These are phyloP conservation scores for Alternaria ventricosa DNA, from an alignment of 2,329 filamentous ascomycete species.

Conservation along the genomic window DNA sequence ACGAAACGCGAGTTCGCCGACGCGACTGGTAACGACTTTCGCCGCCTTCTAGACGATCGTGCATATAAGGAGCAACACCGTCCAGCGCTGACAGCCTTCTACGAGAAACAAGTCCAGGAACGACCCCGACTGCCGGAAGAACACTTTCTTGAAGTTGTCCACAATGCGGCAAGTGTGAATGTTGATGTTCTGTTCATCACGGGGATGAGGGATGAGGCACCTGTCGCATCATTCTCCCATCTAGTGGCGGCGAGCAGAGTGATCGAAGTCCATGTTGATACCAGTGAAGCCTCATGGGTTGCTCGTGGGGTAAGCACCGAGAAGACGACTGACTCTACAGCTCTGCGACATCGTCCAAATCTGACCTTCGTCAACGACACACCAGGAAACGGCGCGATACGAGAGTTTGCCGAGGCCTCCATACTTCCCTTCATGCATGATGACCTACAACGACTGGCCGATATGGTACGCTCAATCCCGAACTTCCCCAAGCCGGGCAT, in stretches of 20 bases:
- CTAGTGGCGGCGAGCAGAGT: conserved; percentile 61
- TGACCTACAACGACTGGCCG: conserved; percentile 55
- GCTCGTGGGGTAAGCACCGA: conserved; percentile 42
- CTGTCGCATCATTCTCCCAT: conserved; percentile 61
- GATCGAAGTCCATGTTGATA: conserved; percentile 61
- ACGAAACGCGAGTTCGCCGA: conserved; percentile 65
- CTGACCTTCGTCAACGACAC: conserved; percentile 61
- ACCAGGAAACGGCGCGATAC: conserved; percentile 49
- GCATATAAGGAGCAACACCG: conserved; percentile 69
- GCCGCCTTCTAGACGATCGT: conserved; percentile 60
- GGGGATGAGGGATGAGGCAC: conserved; percentile 67
- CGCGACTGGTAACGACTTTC: conserved; percentile 56
- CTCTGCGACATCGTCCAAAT: conserved; percentile 47
- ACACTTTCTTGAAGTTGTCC: conserved; percentile 48
- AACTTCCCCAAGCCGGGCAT: conserved; percentile 61
- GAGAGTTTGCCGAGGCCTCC: conserved; percentile 51
- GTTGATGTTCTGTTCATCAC: conserved; percentile 67
- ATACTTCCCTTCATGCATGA: conserved; percentile 57
- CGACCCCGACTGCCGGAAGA: conserved; percentile 58
- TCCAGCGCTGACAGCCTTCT: conserved; percentile 60
- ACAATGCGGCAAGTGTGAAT: conserved; percentile 30
- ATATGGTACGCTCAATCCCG: conserved; percentile 59
- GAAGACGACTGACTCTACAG: conserved; percentile 16
- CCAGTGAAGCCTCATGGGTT: conserved; percentile 47
- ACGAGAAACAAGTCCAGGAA: conserved; percentile 52